Conservation (phyloP, 805 yeast genomes). For the fission yeast (Schizosaccharomyces pombe) region DNA sequence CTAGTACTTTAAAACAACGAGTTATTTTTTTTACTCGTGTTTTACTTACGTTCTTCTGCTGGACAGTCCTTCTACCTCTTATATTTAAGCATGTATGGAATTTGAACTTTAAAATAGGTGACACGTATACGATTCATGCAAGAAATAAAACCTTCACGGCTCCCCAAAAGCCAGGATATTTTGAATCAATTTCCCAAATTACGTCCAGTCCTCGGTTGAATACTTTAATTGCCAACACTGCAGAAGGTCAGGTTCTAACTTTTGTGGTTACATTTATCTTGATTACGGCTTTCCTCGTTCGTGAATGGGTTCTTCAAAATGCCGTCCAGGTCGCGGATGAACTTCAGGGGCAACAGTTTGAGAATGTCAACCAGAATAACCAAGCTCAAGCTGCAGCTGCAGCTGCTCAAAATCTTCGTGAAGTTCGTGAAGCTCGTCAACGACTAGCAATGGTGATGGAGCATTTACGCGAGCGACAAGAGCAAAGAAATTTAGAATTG, state of each 20-base stretch:
- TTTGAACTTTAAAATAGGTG: not conserved
- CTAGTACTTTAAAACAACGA: slow-evolving; percentile 2
- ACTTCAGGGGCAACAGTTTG: slow-evolving; percentile 4
- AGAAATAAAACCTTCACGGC: not conserved
- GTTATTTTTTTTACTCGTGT: not conserved
- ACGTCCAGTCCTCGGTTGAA: not conserved
- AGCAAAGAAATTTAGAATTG: not conserved
- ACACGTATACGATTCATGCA: not conserved
- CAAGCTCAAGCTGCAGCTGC: slow-evolving; percentile 8
- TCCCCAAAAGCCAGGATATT: not conserved
- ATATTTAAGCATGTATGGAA: not conserved
- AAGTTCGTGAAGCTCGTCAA: slow-evolving; percentile 4
- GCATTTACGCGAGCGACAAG: not conserved
- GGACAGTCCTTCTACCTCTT: not conserved
- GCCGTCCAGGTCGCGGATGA: slow-evolving; percentile 6
- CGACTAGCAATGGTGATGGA: not conserved
- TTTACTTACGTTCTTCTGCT: not conserved
- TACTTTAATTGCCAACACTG: not conserved
- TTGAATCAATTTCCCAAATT: not conserved
- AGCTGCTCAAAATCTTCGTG: slow-evolving; percentile 10
- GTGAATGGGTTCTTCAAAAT: slow-evolving; percentile 17
- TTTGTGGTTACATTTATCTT: slow-evolving; percentile 15
- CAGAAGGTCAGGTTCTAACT: slow-evolving; percentile 15
- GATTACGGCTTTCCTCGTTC: slow-evolving; percentile 20
- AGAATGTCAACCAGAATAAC: slow-evolving; percentile 7